Evolutionary conservation across 805 yeast genomes (phyloP).

Genomic region (Metschnikowia shivogae): DNA sequence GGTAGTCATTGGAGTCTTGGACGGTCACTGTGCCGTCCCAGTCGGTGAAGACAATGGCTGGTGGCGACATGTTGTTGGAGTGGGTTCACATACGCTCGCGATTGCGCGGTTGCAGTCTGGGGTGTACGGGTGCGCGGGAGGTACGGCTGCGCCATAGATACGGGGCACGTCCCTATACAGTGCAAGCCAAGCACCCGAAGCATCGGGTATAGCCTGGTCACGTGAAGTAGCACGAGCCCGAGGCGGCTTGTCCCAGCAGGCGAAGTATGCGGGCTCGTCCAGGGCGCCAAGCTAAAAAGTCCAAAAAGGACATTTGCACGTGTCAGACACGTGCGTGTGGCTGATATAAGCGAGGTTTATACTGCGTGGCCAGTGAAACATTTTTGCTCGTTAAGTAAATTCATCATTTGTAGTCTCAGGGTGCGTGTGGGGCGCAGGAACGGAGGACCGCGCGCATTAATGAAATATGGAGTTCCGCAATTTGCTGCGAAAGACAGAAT

Average conservation of each 20-base stretch:
- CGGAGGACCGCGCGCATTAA: not conserved
- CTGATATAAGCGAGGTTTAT: not conserved
- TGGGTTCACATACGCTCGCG: slow-evolving; percentile 58
- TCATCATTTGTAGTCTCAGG: not conserved
- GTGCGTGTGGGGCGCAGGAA: not conserved
- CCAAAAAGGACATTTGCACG: no score
- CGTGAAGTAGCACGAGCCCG: no score
- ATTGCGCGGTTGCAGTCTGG: slow-evolving; percentile 41
- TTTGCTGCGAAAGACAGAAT: not conserved
- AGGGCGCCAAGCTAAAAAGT: no score
- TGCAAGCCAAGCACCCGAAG: no score
- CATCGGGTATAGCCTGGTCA: no score
- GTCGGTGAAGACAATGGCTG: slow-evolving; percentile 89
- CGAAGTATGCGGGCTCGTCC: no score
- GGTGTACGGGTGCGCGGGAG: no score
- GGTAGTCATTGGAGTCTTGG: slow-evolving; percentile 89
- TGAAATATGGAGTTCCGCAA: not conserved
- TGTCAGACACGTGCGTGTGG: not conserved
- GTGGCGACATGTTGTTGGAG: slow-evolving; percentile 21
- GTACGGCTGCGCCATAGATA: not conserved
- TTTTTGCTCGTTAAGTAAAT: no score
- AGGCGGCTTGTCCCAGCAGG: no score
- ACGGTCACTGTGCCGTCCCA: slow-evolving; percentile 97
- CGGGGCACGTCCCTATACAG: no score
- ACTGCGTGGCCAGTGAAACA: no score